These are phyloP conservation scores for Phytophthora citrophthora DNA, from an alignment of 352 stramenopile species.

Conservation along the genomic window DNA sequence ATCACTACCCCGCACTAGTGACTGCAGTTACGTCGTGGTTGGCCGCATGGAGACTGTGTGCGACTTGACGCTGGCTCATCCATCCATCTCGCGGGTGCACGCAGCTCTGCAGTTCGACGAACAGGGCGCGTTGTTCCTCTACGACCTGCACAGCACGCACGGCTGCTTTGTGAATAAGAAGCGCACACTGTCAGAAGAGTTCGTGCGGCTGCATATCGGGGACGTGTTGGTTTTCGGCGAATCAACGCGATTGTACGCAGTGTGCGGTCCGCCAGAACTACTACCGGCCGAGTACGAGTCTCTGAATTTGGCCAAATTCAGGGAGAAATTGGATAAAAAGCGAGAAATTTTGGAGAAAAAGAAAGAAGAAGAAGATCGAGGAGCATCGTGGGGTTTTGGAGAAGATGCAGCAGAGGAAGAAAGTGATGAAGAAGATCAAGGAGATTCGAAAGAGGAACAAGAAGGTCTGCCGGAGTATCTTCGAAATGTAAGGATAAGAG, in stretches of 20 bases:
- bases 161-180: constrained; percentile 90
- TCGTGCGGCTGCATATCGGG: constrained; percentile 73
- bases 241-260: constrained; percentile 81
- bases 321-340: constrained; percentile 39
- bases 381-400: constrained; percentile 82
- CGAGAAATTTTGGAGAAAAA: constrained; percentile 21
- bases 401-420: constrained; percentile 74
- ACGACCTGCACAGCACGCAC: constrained; percentile 82
- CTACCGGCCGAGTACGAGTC: constrained; percentile 81
- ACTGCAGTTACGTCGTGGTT: constrained; percentile 54
- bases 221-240: constrained; percentile 90
- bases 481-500: constrained; percentile 47
- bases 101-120: constrained; percentile 75
- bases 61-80: constrained; percentile 76
- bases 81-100: constrained; percentile 80
- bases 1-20: constrained; percentile 29
- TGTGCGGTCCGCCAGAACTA: constrained; percentile 75
- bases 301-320: constrained; percentile 44
- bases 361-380: constrained; percentile 34
- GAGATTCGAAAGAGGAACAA: background rate
- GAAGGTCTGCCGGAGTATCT: constrained; percentile 76
- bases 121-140: constrained; percentile 70
- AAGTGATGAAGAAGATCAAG: constrained; percentile 34
- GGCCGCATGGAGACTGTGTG: constrained; percentile 68
- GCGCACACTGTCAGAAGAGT: constrained; percentile 48